phyloP scores from a whole-genome alignment of 75 land plant species.

The Cupressus sempervirens region DNA sequence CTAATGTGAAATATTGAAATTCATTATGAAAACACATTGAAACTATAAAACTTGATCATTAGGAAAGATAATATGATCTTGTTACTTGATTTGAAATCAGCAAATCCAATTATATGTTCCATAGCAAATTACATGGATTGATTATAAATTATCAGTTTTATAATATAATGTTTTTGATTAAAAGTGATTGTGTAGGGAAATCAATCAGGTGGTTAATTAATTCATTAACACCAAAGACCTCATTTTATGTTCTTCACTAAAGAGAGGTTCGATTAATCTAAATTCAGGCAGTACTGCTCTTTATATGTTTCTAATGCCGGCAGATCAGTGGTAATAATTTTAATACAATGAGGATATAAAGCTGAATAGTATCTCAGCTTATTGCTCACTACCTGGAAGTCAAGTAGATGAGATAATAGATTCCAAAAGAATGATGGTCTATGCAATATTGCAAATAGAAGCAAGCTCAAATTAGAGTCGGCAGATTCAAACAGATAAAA shows the following conservation, averaged over 20 bases:
- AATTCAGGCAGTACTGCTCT: neutral
- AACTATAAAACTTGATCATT: neutral
- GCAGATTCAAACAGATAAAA: neutral
- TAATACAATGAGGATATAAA: neutral
- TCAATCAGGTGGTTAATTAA: neutral
- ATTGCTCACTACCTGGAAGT: neutral
- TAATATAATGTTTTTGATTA: neutral
- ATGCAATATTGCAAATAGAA: neutral
- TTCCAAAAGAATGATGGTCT: neutral
- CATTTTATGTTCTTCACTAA: neutral
- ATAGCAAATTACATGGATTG: neutral
- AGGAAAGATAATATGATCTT: neutral
- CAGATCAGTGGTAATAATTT: neutral
- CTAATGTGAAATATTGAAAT: neutral
- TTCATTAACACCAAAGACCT: neutral
- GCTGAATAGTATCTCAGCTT: neutral
- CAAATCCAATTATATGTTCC: constrained; percentile 3
- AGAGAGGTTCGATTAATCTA: neutral
- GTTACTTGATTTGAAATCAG: neutral
- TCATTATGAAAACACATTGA: neutral
- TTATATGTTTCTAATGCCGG: neutral
- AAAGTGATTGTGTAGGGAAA: neutral
- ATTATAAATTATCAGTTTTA: neutral
- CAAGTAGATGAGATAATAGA: neutral
- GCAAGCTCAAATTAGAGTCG: neutral